Evolutionary conservation across 257 asterid genomes (phyloP).

Genomic region (Marsdenia floribunda): DNA sequence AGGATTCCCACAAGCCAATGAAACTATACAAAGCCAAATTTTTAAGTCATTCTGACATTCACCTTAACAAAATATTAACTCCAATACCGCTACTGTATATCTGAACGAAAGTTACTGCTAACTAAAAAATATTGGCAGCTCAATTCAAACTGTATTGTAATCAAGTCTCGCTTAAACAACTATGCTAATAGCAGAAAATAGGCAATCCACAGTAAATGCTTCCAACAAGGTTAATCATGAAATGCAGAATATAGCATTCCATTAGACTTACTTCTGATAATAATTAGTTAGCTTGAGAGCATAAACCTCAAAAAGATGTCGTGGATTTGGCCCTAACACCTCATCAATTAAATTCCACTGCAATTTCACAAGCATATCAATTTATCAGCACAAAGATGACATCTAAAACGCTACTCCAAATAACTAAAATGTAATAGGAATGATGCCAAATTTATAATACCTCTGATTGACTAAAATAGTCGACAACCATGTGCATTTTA

Average conservation of each 20-base stretch:
- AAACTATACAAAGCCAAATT: background rate
- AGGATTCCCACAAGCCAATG: background rate
- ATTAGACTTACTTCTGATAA: slow-evolving; percentile 60
- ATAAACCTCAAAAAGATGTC: slow-evolving; percentile 92
- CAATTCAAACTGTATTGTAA: background rate
- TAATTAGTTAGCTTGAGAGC: slow-evolving; percentile 71
- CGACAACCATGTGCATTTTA: slow-evolving; percentile 74
- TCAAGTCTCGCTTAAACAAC: background rate
- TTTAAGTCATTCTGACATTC: background rate
- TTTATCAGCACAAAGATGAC: slow-evolving; percentile 14
- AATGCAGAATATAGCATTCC: slow-evolving; percentile 4
- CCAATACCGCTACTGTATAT: background rate
- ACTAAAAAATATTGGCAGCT: background rate
- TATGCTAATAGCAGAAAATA: background rate
- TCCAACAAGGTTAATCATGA: background rate
- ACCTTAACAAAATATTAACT: background rate
- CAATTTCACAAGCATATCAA: slow-evolving; percentile 26
- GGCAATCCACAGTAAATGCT: background rate
- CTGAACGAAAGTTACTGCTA: background rate
- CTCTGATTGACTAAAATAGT: slow-evolving; percentile 77
- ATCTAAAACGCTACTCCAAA: background rate
- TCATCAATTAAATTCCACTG: slow-evolving; percentile 81
- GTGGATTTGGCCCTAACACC: slow-evolving; percentile 69
- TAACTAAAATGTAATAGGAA: background rate
- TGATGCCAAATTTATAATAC: slow-evolving; percentile 28